These are phyloP conservation scores for Perilla frutescens DNA, from an alignment of 257 asterid genomes.

Conservation along the genomic window DNA sequence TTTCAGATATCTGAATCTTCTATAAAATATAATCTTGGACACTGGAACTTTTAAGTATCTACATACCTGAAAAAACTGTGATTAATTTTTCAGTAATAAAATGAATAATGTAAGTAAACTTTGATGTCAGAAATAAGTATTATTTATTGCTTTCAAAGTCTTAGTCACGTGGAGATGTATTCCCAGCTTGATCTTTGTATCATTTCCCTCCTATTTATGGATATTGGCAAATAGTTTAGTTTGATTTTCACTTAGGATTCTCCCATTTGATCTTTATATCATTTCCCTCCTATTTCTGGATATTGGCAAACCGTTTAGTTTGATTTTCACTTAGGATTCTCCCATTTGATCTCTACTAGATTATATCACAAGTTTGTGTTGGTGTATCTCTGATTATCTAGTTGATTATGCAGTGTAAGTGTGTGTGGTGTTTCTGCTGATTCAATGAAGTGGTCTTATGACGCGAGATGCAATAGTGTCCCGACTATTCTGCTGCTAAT, in stretches of 20 bases:
- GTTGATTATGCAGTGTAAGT: slow-evolving; percentile 56
- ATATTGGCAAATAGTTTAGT: not conserved
- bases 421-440: slow-evolving; percentile 93
- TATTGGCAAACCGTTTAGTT: not conserved
- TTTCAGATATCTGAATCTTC: not conserved
- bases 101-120: slow-evolving; percentile 6
- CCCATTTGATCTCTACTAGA: not conserved
- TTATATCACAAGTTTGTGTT: not conserved
- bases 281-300: not conserved
- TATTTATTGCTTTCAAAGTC: not conserved
- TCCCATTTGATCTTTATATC: not conserved
- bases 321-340: not conserved
- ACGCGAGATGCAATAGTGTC: slow-evolving; percentile 80
- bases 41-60: slow-evolving; percentile 7
- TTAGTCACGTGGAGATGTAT: not conserved
- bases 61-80: not conserved
- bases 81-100: not conserved
- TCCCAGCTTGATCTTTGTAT: not conserved
- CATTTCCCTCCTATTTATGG: not conserved
- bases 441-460: slow-evolving; percentile 87
- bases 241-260: not conserved
- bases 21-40: not conserved
- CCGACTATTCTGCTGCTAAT: slow-evolving; percentile 81
- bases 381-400: slow-evolving; percentile 22
- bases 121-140: not conserved